Evolutionary conservation across 1,284 basidiomycete genomes (phyloP).

Genomic region (Wallemia mellicola): DNA sequence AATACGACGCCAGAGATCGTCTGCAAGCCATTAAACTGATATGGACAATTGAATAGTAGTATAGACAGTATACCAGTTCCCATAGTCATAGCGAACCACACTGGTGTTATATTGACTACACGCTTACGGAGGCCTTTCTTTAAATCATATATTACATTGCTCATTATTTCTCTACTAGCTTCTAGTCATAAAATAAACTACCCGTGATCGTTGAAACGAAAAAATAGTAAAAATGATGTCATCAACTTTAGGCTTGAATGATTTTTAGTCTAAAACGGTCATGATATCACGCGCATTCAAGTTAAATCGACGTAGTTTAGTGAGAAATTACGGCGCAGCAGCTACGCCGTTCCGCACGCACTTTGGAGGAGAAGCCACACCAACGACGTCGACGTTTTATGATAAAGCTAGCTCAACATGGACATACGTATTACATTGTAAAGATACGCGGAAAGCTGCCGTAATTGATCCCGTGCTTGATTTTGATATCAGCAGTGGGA

Average conservation of each 20-base stretch:
- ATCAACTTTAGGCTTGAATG: not conserved
- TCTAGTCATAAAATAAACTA: too few species aligned
- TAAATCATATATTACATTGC: too few species aligned
- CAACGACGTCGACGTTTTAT: constrained; percentile 8
- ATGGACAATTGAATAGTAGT: not conserved
- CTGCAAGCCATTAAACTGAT: not conserved
- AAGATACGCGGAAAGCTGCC: constrained; percentile 5
- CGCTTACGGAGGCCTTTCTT: not conserved
- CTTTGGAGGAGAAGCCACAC: not conserved
- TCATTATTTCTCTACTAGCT: too few species aligned
- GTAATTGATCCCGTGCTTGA: constrained; percentile 12
- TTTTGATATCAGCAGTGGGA: constrained; percentile 8
- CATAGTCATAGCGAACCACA: not conserved
- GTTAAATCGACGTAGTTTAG: too few species aligned
- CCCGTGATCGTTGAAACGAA: not conserved
- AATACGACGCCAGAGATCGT: not conserved
- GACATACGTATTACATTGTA: constrained; percentile 10
- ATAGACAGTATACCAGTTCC: not conserved
- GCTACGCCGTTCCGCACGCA: not conserved
- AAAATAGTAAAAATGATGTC: not conserved
- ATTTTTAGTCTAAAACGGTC: not conserved
- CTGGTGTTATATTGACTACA: not conserved
- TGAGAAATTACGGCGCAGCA: not conserved
- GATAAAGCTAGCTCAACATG: constrained; percentile 10
- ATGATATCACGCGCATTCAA: not conserved